Base-by-base conservation (phyloP, 2,329 filamentous ascomycete species). In the Blastomyces percursus region DNA sequence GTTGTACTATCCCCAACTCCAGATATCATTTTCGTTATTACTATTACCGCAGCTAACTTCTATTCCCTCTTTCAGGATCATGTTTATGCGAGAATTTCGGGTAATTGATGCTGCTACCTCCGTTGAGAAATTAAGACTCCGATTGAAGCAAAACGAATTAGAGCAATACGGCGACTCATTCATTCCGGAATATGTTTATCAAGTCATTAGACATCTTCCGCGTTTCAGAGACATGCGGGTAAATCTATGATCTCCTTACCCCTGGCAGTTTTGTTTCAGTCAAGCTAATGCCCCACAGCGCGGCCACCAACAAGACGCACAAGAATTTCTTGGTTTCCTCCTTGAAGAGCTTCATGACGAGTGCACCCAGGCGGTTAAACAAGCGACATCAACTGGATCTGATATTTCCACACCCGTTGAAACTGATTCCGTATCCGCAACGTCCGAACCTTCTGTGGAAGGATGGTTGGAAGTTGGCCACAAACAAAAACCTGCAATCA, bases 391-490 rank as follows among this genome's bases (percentile, higher is more conserved):
- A 63, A 70, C 75, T 1, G 75, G 74, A 30, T 78, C 79, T 3
- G 79, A 78, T 1, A 75, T 75, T 9, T 76, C 79, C 1, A 79
- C 78, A 16, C 75, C 79, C 0, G 73, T 72, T 54, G 73, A 70
- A 5, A 78, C 76, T 40, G 79, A 81, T 46, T 65, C 67, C 35
- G 65, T 70, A 51, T 71, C 72, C 48, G 65, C 69, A 32, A 67
- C 66, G 2, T 68, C 71, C 16, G 72, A 77, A 21, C 76, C 75
- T 32, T 77, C 79, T 24, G 77, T 77, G 30, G 85, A 86, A 67
- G 90, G 86, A n/a, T 99, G 94, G 94, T 81, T 94, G 38, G 94
- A 99, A 73, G 94, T 99, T 64, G 93, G 93, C 1, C 89, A 87
- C 38, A 95, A 93, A 76, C 94, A 97, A 72, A 93, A 91, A 69